These are phyloP conservation scores for Syncephalastrum racemosum DNA, from an alignment of 371 early-diverging fungal genomes.

Conservation along the genomic window DNA sequence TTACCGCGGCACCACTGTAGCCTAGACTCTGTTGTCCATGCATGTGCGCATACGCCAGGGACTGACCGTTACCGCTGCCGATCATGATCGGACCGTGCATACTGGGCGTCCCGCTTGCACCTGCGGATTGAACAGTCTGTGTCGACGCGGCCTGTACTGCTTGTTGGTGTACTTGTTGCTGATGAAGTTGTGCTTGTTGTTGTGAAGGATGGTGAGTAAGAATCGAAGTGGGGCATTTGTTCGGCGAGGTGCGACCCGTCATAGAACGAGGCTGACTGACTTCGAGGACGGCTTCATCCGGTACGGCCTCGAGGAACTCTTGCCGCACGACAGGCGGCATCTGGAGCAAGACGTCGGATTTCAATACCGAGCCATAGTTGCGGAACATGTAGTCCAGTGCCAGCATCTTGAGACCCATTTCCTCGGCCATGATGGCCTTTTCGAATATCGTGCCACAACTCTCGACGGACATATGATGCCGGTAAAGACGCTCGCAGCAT, in stretches of 20 bases:
- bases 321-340: constrained; percentile 38
- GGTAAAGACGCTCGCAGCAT: constrained; percentile 53
- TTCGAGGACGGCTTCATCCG: constrained; percentile 43
- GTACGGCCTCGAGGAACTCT: constrained; percentile 46
- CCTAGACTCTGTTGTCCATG: no score
- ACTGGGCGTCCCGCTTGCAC: background rate
- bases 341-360: constrained; percentile 46
- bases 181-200: constrained; percentile 5
- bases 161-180: background rate
- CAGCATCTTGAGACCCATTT: constrained; percentile 52
- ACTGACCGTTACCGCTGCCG: no score
- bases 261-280: constrained; percentile 21
- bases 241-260: constrained; percentile 1
- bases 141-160: background rate
- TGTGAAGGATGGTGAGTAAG: constrained; percentile 6
- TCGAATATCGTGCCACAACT: constrained; percentile 59
- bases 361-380: constrained; percentile 55
- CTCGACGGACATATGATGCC: constrained; percentile 47
- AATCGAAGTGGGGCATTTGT: background rate
- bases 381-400: constrained; percentile 58
- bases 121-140: no score
- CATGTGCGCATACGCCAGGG: no score
- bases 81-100: no score
- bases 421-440: constrained; percentile 57
- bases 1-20: no score